These are phyloP conservation scores for Tuber calosporum DNA, from an alignment of 495 filamentous ascomycete species.

Conservation along the genomic window DNA sequence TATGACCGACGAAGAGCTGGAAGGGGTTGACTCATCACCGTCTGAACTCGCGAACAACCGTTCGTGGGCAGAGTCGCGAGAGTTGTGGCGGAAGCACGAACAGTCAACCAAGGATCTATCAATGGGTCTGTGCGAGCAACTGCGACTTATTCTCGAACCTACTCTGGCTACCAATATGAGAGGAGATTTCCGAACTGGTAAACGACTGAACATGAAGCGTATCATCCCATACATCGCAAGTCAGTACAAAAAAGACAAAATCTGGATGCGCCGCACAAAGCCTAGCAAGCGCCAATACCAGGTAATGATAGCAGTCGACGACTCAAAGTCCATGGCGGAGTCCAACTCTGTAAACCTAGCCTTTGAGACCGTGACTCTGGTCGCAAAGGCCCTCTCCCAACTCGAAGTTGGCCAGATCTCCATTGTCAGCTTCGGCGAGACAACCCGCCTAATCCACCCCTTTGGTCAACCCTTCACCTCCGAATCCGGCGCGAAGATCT, in stretches of 20 bases:
- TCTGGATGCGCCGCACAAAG: conserved; percentile 92
- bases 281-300: conserved; percentile 92
- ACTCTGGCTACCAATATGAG: conserved; percentile 93
- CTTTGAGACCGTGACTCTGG: conserved; percentile 84
- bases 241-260: conserved; percentile 96
- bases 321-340: conserved; percentile 81
- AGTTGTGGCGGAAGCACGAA: conserved; percentile 81
- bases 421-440: conserved; percentile 80
- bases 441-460: conserved; percentile 79
- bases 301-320: conserved; percentile 93
- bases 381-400: conserved; percentile 75
- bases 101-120: conserved; percentile 75
- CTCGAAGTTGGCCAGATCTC: conserved; percentile 87
- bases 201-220: conserved; percentile 95
- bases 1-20: conserved; percentile 20
- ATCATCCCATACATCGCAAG: conserved; percentile 99
- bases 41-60: conserved; percentile 12
- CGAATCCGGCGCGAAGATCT: conserved; percentile 71
- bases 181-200: conserved; percentile 93
- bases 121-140: conserved; percentile 78
- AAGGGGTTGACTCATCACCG: conserved; percentile 51
- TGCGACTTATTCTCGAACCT: conserved; percentile 88
- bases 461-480: conserved; percentile 76
- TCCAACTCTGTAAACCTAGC: conserved; percentile 56
- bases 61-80: conserved; percentile 57